phyloP scores from a whole-genome alignment of 2,329 filamentous ascomycete species.

The Achaetomium macrosporum region DNA sequence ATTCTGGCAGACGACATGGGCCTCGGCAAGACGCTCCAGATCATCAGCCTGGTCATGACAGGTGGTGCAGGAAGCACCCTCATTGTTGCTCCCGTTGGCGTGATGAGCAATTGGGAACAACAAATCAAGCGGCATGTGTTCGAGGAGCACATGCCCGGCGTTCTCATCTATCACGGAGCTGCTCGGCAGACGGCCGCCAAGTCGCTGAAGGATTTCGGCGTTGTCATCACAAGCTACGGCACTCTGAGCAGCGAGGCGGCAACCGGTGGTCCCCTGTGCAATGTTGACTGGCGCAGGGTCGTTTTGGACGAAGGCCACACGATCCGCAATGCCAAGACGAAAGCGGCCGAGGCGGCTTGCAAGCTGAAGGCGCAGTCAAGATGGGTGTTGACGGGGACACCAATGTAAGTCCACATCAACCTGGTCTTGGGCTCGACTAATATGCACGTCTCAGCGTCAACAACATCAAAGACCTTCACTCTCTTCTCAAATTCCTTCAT shows the following conservation, averaged over 20 bases:
- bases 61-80: conserved; percentile 58
- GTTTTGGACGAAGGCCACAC: conserved; percentile 80
- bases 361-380: conserved; percentile 62
- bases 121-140: conserved; percentile 71
- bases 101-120: conserved; percentile 86
- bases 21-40: conserved; percentile 79
- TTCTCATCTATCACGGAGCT: conserved; percentile 70
- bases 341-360: conserved; percentile 63
- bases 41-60: conserved; percentile 70
- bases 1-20: conserved; percentile 93
- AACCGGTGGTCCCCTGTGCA: conserved; percentile 39
- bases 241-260: conserved; percentile 59
- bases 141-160: conserved; percentile 53
- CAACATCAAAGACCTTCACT: conserved; percentile 73
- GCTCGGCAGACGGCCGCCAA: conserved; percentile 47
- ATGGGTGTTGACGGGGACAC: conserved; percentile 77
- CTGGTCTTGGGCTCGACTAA: conserved; percentile 24
- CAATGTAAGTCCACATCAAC: conserved; percentile 49
- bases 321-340: conserved; percentile 72
- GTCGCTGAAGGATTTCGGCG: conserved; percentile 61
- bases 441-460: conserved; percentile 52
- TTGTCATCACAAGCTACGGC: conserved; percentile 81
- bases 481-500: conserved; percentile 68
- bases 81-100: conserved; percentile 74
- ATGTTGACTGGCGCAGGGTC: conserved; percentile 66